phyloP scores from a whole-genome alignment of 2,329 filamentous ascomycete species.

The Alternaria angustiovoidea region DNA sequence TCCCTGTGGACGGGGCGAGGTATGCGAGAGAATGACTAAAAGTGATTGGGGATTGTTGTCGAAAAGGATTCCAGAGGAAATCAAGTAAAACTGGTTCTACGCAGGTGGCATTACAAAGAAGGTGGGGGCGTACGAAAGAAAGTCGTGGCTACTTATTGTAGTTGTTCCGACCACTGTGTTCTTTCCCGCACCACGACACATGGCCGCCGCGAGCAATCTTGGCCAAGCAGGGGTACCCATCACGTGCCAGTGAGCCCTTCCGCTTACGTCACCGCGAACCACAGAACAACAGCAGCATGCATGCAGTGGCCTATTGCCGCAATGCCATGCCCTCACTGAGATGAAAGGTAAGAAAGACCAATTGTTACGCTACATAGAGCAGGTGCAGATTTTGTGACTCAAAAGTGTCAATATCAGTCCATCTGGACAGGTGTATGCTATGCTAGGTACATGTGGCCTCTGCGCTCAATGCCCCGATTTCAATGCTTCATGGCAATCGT shows the following conservation, averaged over 20 bases:
- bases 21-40: slow-evolving; percentile 27
- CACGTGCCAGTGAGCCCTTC: slow-evolving; percentile 11
- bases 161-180: slow-evolving; percentile 43
- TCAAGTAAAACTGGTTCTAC: slow-evolving; percentile 20
- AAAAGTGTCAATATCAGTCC: slow-evolving; percentile 4
- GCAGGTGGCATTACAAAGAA: slow-evolving; percentile 30
- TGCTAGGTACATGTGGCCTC: slow-evolving; percentile 31
- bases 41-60: slow-evolving; percentile 23
- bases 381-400: background rate
- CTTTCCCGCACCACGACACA: slow-evolving; percentile 31
- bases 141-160: slow-evolving; percentile 34
- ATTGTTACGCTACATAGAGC: background rate
- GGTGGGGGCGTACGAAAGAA: slow-evolving; percentile 37
- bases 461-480: slow-evolving; percentile 23
- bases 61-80: slow-evolving; percentile 26
- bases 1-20: slow-evolving; percentile 27
- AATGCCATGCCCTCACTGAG: background rate
- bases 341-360: background rate
- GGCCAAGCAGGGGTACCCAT: slow-evolving; percentile 21
- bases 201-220: slow-evolving; percentile 31
- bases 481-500: slow-evolving; percentile 26
- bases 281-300: background rate
- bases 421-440: slow-evolving; percentile 20
- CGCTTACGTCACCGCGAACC: slow-evolving; percentile 21
- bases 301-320: background rate